Evolutionary conservation across 192 early-diverging fungal genomes (phyloP).

Genomic region (Entophlyctis luteolus): DNA sequence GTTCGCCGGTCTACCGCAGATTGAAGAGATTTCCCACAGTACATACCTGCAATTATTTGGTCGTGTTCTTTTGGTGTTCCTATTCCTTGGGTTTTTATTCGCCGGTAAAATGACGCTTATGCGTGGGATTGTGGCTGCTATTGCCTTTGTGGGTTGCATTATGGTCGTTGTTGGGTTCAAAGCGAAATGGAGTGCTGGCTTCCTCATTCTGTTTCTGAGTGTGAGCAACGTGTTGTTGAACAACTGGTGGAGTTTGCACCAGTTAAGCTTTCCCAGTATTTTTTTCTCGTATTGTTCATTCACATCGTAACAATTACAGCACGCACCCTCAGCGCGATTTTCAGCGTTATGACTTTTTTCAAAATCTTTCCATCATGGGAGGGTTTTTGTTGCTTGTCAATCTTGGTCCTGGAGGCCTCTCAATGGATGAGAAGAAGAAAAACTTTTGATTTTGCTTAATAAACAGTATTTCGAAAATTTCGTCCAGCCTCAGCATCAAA

Average conservation of each 20-base stretch:
- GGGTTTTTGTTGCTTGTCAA: constrained; percentile 91
- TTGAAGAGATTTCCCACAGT: constrained; percentile 75
- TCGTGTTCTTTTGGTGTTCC: constrained; percentile 83
- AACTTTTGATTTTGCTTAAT: constrained; percentile 69
- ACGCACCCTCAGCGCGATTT: constrained; percentile 62
- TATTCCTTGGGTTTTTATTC: constrained; percentile 88
- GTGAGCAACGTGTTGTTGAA: constrained; percentile 90
- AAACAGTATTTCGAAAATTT: no score
- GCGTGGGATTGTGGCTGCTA: constrained; percentile 64
- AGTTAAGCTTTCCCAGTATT: constrained; percentile 25
- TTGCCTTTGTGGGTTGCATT: constrained; percentile 79
- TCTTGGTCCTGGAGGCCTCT: constrained; percentile 84
- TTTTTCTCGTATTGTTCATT: not conserved
- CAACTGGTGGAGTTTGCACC: constrained; percentile 92
- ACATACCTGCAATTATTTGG: constrained; percentile 91
- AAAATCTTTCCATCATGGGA: constrained; percentile 91
- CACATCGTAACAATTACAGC: not conserved
- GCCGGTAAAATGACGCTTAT: constrained; percentile 74
- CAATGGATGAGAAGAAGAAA: constrained; percentile 97
- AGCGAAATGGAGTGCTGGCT: constrained; percentile 93
- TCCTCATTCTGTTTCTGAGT: constrained; percentile 82
- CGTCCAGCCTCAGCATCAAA: no score
- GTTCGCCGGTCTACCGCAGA: constrained; percentile 82
- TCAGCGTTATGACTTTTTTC: constrained; percentile 98
- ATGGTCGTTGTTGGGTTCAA: constrained; percentile 98